Conservation (phyloP, 305 asterid genomes). For the Fraxinus baroniana region DNA sequence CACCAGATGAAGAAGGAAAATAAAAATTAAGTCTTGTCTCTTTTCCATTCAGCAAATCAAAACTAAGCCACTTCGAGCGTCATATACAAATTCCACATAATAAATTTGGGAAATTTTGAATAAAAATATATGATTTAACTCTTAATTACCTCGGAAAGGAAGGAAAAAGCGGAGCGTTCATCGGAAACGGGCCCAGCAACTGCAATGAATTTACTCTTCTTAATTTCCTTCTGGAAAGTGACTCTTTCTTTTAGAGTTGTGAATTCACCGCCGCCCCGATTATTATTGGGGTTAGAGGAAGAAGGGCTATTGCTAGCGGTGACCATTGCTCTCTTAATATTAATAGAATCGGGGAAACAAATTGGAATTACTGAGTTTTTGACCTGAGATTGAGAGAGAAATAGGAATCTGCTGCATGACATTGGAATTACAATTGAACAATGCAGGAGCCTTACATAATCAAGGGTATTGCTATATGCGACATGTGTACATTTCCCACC, state of each 20-base stretch:
- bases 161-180: slow-evolving; percentile 65
- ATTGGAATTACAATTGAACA: not conserved
- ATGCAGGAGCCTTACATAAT: not conserved
- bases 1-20: not conserved
- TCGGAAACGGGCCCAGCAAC: slow-evolving; percentile 74
- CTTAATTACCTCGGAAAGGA: slow-evolving; percentile 64
- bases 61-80: not conserved
- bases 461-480: no score
- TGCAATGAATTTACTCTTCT: slow-evolving; percentile 91
- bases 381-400: slow-evolving; percentile 7
- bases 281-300: slow-evolving; percentile 15
- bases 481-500: no score
- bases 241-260: slow-evolving; percentile 66
- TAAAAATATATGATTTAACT: not conserved
- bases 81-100: not conserved
- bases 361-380: slow-evolving; percentile 16
- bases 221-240: slow-evolving; percentile 63
- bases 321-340: slow-evolving; percentile 34
- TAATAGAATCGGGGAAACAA: slow-evolving; percentile 1
- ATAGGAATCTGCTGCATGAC: slow-evolving; percentile 27
- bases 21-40: not conserved
- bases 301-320: slow-evolving; percentile 31
- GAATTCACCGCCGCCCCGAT: slow-evolving; percentile 48
- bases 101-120: not conserved
- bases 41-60: not conserved